Base-by-base conservation (phyloP, 352 stramenopile species). In the Globisporangium echinulatum region DNA sequence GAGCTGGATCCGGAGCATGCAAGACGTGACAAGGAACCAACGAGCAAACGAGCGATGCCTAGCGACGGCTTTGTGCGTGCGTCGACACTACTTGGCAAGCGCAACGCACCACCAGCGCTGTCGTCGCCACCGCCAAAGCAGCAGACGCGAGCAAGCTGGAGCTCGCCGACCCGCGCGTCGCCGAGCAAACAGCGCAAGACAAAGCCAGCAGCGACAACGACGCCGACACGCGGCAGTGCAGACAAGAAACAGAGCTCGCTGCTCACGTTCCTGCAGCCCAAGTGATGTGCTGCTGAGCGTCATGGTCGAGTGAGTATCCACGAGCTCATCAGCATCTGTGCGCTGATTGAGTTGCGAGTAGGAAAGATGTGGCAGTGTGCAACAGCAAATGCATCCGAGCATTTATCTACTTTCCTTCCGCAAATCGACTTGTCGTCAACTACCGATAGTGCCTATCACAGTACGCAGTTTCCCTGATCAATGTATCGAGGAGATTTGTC, bases 11-110 rank as follows among this genome's bases (percentile, higher is more conserved):
- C 19, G 19, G 19, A 25, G 19, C 19, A 25, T 25, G 19, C 19
- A 25, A 2, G 19, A 25, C 19, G 19, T 25, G 13, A 13, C 39
- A 38, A 8, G 1, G 8, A 49, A 10, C 15, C 15, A 8, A 17
- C 10, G 58, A 64, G 13, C 54, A 54, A 15, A 8, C 39, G 38
- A 60, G 40, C 25, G 25, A 33, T 52, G 39, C 36, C 2, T 52
- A 2, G 14, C 15, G 4, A 42, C n/a, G 60, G 61, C 4, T 88
- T 85, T 46, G 59, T 83, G 19, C 53, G 64, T 13, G 78, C 75
- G 39, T 88, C 75, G 1, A 64, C 71, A 11, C 59, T 88, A 14
- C 67, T 86, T n/a, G 64, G 67, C 56, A 84, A 82, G 54, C 66
- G 65, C 2, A n/a, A 14, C 15, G 37, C 8, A 5, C 19, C 15